These are phyloP conservation scores for Dittrichia graveolens DNA, from an alignment of 129 eudicot genomes.

Conservation along the genomic window DNA sequence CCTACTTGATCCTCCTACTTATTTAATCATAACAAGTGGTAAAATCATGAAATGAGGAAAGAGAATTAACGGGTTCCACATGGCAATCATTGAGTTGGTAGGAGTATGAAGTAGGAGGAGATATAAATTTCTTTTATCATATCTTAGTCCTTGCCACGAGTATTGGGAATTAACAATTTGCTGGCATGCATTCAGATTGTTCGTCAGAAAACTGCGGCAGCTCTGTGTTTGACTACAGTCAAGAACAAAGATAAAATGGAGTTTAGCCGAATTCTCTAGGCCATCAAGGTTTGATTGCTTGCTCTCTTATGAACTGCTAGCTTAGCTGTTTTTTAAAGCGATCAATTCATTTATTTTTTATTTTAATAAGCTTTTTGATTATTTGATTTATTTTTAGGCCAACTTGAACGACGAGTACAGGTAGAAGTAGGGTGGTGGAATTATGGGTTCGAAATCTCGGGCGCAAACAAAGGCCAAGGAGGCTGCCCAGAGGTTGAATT, in stretches of 20 bases:
- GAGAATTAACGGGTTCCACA: too few relatives aligned
- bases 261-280: conserved; percentile 31
- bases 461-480: conserved; percentile 68
- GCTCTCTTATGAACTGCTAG: not conserved
- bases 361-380: not conserved
- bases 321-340: too few relatives aligned
- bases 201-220: conserved; percentile 44
- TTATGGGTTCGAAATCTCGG: conserved; percentile 74
- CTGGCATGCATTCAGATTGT: not conserved
- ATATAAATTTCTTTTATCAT: too few relatives aligned
- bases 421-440: conserved; percentile 80
- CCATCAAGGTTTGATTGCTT: not conserved
- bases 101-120: too few relatives aligned
- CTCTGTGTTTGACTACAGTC: conserved; percentile 43
- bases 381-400: conserved; percentile 37
- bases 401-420: conserved; percentile 74
- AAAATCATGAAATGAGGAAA: too few relatives aligned
- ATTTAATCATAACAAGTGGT: too few relatives aligned
- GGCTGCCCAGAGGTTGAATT: conserved; percentile 74
- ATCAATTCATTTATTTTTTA: too few relatives aligned
- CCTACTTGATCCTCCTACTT: too few relatives aligned
- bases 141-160: too few relatives aligned
- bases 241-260: conserved; percentile 51
- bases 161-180: too few relatives aligned
- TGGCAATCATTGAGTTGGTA: too few relatives aligned